These are phyloP conservation scores for Russula dissimulans DNA, from an alignment of 768 basidiomycete species.

Conservation along the genomic window DNA sequence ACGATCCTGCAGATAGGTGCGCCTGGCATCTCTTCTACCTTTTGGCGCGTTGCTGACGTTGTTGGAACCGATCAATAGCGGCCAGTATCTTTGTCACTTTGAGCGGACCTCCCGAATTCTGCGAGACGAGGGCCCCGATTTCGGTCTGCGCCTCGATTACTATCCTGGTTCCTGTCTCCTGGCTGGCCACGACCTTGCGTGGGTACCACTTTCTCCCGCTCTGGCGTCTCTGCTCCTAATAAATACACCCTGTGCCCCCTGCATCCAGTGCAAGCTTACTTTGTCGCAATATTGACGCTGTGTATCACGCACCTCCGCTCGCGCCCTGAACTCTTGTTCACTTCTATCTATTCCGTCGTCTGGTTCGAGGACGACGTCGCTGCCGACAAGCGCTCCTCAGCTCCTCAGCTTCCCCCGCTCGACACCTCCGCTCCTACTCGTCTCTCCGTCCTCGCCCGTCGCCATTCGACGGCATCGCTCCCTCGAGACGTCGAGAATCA, in stretches of 20 bases:
- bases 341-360: conserved; percentile 40
- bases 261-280: conserved; percentile 42
- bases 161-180: conserved; percentile 24
- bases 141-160: conserved; percentile 25
- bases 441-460: conserved; percentile 19
- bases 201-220: conserved; percentile 15
- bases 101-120: conserved; percentile 33
- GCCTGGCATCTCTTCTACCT: not conserved
- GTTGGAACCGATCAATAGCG: conserved; percentile 27
- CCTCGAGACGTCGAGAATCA: conserved; percentile 11
- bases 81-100: conserved; percentile 41
- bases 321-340: conserved; percentile 44
- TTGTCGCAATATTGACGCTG: conserved; percentile 41
- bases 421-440: conserved; percentile 4
- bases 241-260: not conserved
- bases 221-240: not conserved
- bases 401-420: conserved; percentile 16
- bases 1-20: conserved; percentile 41
- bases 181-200: conserved; percentile 26
- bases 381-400: not conserved
- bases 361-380: conserved; percentile 40
- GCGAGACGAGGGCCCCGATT: conserved; percentile 23
- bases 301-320: conserved; percentile 36
- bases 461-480: conserved; percentile 11
- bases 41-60: not conserved